Evolutionary conservation across 305 asterid genomes (phyloP).

Genomic region (Andrographis paniculata): DNA sequence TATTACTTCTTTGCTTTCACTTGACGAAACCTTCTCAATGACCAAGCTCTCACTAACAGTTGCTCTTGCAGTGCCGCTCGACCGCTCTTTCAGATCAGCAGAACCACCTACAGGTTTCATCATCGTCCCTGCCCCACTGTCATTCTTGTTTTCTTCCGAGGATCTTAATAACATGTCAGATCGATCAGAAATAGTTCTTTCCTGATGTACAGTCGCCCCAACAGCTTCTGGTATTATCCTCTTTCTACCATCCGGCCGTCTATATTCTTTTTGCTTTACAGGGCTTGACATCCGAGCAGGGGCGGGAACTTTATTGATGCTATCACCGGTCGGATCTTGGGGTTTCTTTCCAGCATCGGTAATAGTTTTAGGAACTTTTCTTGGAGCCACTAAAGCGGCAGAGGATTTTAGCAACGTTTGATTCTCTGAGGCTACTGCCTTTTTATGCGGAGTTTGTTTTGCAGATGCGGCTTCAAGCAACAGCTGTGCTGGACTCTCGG

Average conservation of each 20-base stretch:
- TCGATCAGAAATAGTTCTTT: slow-evolving; percentile 34
- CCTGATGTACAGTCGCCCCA: slow-evolving; percentile 58
- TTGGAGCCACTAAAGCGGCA: slow-evolving; percentile 23
- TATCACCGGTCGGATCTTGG: slow-evolving; percentile 37
- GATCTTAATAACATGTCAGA: slow-evolving; percentile 39
- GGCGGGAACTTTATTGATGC: slow-evolving; percentile 39
- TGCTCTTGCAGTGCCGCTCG: slow-evolving; percentile 73
- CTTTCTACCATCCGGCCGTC: slow-evolving; percentile 97
- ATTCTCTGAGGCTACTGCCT: slow-evolving; percentile 29
- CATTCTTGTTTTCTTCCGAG: slow-evolving; percentile 33
- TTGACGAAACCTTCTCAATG: slow-evolving; percentile 63
- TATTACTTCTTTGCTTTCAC: slow-evolving; percentile 49
- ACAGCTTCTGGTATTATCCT: slow-evolving; percentile 99
- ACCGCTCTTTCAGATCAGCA: slow-evolving; percentile 49
- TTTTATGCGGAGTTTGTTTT: slow-evolving; percentile 46
- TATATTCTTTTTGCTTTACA: slow-evolving; percentile 87
- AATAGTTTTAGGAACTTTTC: slow-evolving; percentile 32
- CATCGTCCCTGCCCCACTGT: slow-evolving; percentile 34
- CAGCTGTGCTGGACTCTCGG: slow-evolving; percentile 86
- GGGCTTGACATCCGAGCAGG: slow-evolving; percentile 61
- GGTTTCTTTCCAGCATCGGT: slow-evolving; percentile 44
- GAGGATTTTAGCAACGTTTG: slow-evolving; percentile 43
- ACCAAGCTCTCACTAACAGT: slow-evolving; percentile 74
- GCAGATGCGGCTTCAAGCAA: slow-evolving; percentile 81
- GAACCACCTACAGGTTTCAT: slow-evolving; percentile 39